phyloP scores from a whole-genome alignment of 148 eudicot species.

The Rhododendron williamsianum region DNA sequence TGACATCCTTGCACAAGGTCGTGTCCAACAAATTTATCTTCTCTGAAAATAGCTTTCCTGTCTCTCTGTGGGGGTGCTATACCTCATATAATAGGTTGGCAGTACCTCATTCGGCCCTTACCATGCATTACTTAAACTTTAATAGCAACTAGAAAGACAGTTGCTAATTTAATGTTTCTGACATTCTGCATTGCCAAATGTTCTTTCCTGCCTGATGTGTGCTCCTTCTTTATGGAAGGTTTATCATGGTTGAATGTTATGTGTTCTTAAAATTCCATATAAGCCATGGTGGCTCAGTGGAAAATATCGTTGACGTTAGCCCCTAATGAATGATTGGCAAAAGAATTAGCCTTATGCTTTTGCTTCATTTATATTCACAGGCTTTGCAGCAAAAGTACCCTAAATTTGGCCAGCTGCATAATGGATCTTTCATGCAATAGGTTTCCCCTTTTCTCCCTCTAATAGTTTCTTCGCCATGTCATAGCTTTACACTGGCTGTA shows the following conservation, averaged over 20 bases:
- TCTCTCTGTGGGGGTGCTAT: background rate
- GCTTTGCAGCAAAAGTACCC: conserved; percentile 87
- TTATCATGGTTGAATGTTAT: background rate
- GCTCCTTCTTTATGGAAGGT: background rate
- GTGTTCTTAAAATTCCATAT: background rate
- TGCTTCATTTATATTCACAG: conserved; percentile 31
- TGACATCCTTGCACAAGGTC: background rate
- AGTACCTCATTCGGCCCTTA: background rate
- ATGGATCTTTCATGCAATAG: conserved; percentile 97
- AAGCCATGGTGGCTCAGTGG: background rate
- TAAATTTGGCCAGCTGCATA: conserved; percentile 91
- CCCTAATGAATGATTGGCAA: background rate
- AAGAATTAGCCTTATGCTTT: background rate
- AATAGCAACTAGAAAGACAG: background rate
- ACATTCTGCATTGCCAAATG: background rate
- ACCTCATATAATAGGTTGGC: background rate
- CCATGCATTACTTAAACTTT: background rate
- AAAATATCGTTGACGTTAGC: background rate
- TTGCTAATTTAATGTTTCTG: too few species aligned
- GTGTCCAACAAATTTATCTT: background rate
- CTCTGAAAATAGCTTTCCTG: background rate
- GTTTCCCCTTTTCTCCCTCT: conserved; percentile 21
- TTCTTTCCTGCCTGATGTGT: background rate
- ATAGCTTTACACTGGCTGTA: conserved; percentile 1
- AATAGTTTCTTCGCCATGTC: background rate